Conservation (phyloP, 345 rosid genomes). For the Pelargonium nanum region DNA sequence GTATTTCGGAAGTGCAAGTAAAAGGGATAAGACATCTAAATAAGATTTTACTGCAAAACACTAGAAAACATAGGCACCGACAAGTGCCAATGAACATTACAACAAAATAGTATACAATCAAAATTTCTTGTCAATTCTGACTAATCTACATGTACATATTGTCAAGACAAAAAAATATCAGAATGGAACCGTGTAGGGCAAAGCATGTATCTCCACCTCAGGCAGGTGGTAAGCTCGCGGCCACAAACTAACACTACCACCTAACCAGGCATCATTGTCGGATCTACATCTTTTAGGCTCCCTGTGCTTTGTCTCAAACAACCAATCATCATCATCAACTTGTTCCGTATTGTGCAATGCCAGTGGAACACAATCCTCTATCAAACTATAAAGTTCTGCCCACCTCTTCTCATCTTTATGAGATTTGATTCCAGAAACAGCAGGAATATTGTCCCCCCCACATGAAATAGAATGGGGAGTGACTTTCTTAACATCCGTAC, state of each 20-base stretch:
- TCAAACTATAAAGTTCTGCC: conserved; percentile 18
- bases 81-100: too few relatives aligned
- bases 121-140: too few relatives aligned
- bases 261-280: conserved; percentile 1
- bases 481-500: background rate
- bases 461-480: conserved; percentile 1
- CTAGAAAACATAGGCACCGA: too few relatives aligned
- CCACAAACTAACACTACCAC: conserved; percentile 9
- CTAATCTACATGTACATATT: too few relatives aligned
- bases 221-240: conserved; percentile 33
- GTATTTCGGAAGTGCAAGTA: too few relatives aligned
- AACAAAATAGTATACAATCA: too few relatives aligned
- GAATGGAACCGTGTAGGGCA: conserved; percentile 56
- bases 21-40: too few relatives aligned
- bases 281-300: conserved; percentile 5
- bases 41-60: too few relatives aligned
- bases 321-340: conserved; percentile 44
- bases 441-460: background rate
- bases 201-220: conserved; percentile 33
- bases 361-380: conserved; percentile 39
- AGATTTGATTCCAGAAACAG: background rate
- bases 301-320: conserved; percentile 19
- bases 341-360: conserved; percentile 6
- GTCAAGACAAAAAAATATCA: conserved; percentile 20
- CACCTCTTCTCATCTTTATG: conserved; percentile 7